Conservation (phyloP, 139 green algal species). For the Coccomyxa sp. region DNA sequence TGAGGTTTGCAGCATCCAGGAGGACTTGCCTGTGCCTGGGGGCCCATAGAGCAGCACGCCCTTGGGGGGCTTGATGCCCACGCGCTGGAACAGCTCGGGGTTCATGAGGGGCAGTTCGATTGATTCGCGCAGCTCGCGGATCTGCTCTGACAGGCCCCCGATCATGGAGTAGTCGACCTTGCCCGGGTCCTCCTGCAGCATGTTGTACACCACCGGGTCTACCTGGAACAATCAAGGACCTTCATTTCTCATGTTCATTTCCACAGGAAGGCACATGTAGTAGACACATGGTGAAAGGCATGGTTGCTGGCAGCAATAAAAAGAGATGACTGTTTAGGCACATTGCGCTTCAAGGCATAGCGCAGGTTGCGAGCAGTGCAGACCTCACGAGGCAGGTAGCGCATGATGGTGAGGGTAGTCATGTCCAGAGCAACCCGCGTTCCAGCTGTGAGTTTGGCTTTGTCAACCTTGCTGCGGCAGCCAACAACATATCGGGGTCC, state of each 20-base stretch:
- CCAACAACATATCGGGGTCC: slow-evolving; percentile 98
- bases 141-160: slow-evolving; percentile 94
- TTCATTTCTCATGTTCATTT: not conserved
- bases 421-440: slow-evolving; percentile 98
- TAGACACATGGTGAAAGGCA: not conserved
- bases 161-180: slow-evolving; percentile 97
- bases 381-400: slow-evolving; percentile 92
- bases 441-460: slow-evolving; percentile 81
- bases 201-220: slow-evolving; percentile 99
- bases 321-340: too few species aligned
- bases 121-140: slow-evolving; percentile 87
- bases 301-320: not conserved
- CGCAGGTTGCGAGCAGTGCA: not conserved
- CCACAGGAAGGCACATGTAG: not conserved
- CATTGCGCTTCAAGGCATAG: not conserved
- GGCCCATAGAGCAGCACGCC: slow-evolving; percentile 84
- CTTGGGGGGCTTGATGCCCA: slow-evolving; percentile 99
- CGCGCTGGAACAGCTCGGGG: slow-evolving; percentile 95
- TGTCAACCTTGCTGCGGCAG: slow-evolving; percentile 94
- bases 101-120: slow-evolving; percentile 99
- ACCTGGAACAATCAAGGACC: slow-evolving; percentile 49
- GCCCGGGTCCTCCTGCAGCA: slow-evolving; percentile 94
- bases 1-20: too few species aligned
- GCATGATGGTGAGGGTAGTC: slow-evolving; percentile 99
- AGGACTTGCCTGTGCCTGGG: slow-evolving; percentile 77